Evolutionary conservation across 2,329 filamentous ascomycete species (phyloP).

Genomic region (Emmonsiellopsis sp.): DNA sequence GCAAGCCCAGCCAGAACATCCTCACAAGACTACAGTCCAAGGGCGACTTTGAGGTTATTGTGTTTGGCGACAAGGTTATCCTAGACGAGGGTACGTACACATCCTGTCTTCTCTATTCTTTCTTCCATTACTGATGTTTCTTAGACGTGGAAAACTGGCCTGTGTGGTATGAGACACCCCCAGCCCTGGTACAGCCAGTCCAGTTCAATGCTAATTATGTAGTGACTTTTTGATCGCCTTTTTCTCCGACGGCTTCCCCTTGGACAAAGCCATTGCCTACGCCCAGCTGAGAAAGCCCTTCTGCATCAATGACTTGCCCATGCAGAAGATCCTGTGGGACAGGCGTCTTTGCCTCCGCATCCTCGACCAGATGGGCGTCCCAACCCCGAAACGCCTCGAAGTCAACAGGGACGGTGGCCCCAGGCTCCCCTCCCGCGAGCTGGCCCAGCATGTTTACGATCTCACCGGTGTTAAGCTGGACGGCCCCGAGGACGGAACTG

Average conservation of each 20-base stretch:
- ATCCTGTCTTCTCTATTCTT: not conserved
- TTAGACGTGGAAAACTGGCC: constrained; percentile 92
- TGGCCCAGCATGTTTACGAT: constrained; percentile 70
- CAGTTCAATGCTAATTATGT: constrained; percentile 1
- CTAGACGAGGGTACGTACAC: constrained; percentile 67
- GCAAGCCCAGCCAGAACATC: constrained; percentile 95
- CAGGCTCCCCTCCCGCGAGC: constrained; percentile 63
- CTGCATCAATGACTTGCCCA: constrained; percentile 92
- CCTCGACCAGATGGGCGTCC: constrained; percentile 79
- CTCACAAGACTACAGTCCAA: constrained; percentile 84
- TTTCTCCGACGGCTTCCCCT: constrained; percentile 92
- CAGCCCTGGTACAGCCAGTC: not conserved
- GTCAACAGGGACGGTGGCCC: constrained; percentile 91
- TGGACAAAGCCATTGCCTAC: constrained; percentile 96
- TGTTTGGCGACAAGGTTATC: constrained; percentile 98
- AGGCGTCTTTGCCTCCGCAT: constrained; percentile 80
- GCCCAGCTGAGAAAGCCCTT: constrained; percentile 88
- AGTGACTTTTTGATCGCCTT: constrained; percentile 93
- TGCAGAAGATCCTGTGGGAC: constrained; percentile 97
- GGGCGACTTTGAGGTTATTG: constrained; percentile 88
- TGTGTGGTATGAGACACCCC: constrained; percentile 52
- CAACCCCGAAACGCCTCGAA: constrained; percentile 79
- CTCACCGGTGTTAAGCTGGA: constrained; percentile 69
- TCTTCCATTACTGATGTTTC: constrained; percentile 5
- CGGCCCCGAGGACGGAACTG: constrained; percentile 58